A percentile compares a stretch with the other conserved stretches of the same genome.
Evolutionary conservation across 495 filamentous ascomycete species (phyloP).

Genomic region (Neurospora sp.): DNA sequence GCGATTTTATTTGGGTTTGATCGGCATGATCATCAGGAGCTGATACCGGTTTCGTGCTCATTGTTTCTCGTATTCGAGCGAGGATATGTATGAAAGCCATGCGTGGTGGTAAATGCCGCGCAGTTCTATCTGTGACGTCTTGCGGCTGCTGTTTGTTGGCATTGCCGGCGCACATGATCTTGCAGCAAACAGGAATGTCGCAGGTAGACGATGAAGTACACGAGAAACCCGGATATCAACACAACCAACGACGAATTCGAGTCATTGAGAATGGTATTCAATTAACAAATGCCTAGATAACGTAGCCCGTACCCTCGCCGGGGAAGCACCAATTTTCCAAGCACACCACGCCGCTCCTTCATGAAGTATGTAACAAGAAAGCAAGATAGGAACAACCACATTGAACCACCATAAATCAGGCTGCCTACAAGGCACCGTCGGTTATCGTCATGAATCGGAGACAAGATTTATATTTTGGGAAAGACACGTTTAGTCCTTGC

Average conservation of each 20-base stretch:
- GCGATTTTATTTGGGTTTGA: background rate
- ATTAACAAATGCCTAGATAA: constrained; percentile 1
- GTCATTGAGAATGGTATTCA: background rate
- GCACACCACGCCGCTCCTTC: background rate
- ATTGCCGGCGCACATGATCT: background rate
- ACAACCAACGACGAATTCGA: background rate
- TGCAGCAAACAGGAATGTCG: background rate
- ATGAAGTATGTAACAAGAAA: background rate
- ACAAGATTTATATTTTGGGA: background rate
- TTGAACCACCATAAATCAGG: background rate
- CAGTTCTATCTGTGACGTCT: background rate
- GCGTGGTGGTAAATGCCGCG: background rate
- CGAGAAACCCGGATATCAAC: background rate
- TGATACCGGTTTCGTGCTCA: background rate
- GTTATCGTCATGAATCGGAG: constrained; percentile 5
- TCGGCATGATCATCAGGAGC: background rate
- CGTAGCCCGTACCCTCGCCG: background rate
- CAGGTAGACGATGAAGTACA: background rate
- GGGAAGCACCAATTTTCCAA: background rate
- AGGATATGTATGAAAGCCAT: background rate
- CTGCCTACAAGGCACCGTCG: constrained; percentile 11
- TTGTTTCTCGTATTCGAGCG: background rate
- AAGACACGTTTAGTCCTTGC: background rate
- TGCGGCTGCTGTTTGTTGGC: background rate
- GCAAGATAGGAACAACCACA: background rate